Base-by-base conservation (phyloP, 2,329 filamentous ascomycete species). In the Colletotrichum costaricense region DNA sequence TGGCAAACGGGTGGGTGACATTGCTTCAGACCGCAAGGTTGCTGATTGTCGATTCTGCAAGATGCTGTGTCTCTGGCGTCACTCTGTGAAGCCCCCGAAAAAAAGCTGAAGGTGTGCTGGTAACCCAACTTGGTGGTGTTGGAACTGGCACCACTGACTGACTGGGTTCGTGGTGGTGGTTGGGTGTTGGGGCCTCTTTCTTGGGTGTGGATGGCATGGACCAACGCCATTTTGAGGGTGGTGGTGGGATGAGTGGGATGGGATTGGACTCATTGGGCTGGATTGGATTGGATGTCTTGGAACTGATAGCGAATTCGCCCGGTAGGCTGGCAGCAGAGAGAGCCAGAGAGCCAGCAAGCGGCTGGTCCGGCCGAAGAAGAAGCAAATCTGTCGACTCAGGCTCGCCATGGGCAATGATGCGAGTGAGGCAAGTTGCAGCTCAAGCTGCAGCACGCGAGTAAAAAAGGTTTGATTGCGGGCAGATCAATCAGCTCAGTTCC, bases 41-140 rank as follows among this genome's bases (percentile, higher is more conserved):
- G 24, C 52, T 52, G 62, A 49, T 49, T 49, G 28, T 56, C 57
- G 30, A 72, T 74, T 66, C 68, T 74, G 72, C 72, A 72, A 74
- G 68, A 72, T 72, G 63, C 42, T 74, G 68, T 72, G 38, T 58
- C 52, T 74, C 72, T 74, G 72, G 72, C 72, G 72, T 74, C 68
- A 72, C 68, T 22, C 30, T 33, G 6, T 33, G 5, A 30, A 19
- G 65, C 22, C 55, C 56, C 42, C 42, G 42, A 22, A 11, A 42
- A 42, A n/a, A 42, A 8, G 35, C 38, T 42, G 16, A 42, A 42
- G 38, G 16, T 42, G 38, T 42, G 38, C 16, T 42, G 38, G 38
- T 7, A 6, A 5, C n/a, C 22, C 24, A 8, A 16, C 35, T 59
- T 14, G 63, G 55, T 58, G 54, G 38, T 58, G 7, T 22, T 26